A percentile compares a stretch with the other conserved stretches of the same genome.
phyloP scores from a whole-genome alignment of 768 basidiomycete genomes.

The Termitomyces sp. region DNA sequence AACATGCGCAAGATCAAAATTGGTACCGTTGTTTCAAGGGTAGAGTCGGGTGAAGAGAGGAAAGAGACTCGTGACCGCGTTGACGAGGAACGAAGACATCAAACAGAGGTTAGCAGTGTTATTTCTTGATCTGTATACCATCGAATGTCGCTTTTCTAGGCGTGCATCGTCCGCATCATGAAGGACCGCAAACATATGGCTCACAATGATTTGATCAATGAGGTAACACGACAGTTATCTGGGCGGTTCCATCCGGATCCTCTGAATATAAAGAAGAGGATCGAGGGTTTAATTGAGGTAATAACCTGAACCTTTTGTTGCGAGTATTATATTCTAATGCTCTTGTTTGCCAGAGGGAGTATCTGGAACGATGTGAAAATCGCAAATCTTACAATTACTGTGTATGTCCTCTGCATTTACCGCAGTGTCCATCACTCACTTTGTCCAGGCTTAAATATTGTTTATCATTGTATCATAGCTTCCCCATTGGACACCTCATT shows the following conservation, averaged over 20 bases:
- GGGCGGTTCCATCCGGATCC: conserved; percentile 86
- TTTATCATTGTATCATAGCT: conserved; percentile 8
- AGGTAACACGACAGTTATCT: conserved; percentile 83
- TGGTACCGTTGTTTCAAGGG: conserved; percentile 78
- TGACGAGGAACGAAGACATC: conserved; percentile 86
- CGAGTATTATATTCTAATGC: not conserved
- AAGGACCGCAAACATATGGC: conserved; percentile 88
- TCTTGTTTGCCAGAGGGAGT: conserved; percentile 65
- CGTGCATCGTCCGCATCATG: conserved; percentile 97
- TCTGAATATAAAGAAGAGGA: conserved; percentile 83
- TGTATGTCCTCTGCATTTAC: conserved; percentile 21
- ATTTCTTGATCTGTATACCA: not conserved
- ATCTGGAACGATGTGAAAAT: conserved; percentile 85
- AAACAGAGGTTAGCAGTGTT: conserved; percentile 64
- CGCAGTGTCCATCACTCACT: not conserved
- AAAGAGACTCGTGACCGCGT: conserved; percentile 87
- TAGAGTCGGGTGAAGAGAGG: conserved; percentile 83
- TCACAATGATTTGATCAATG: conserved; percentile 85
- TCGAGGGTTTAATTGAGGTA: conserved; percentile 92
- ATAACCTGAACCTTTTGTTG: conserved; percentile 14
- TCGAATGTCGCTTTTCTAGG: conserved; percentile 41
- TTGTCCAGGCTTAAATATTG: conserved; percentile 15
- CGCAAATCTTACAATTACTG: conserved; percentile 87
- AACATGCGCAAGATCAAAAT: conserved; percentile 90
- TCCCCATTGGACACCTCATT: not conserved